Evolutionary conservation across 768 basidiomycete species (phyloP), one percentile per base, ranked within the genome.

Genomic region (Gelatoporia subvermispora): DNA sequence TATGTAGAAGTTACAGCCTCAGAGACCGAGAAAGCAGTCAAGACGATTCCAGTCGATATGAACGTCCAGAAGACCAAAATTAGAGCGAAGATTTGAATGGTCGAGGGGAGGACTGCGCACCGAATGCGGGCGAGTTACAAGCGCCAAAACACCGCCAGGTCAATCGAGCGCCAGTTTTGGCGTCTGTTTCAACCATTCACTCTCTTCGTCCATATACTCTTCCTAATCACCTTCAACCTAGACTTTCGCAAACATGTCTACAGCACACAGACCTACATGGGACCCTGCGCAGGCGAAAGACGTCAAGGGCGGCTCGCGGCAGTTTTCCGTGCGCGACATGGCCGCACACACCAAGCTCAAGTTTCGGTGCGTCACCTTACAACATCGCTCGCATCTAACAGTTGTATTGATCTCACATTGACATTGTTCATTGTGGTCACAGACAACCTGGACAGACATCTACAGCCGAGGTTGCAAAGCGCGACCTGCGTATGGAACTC

Each of bases 261-360:
- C 88, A 72, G 89, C 89, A 3, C 91, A 93, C 66, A 82, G 91
- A 70, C 91, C 91, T 59, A 94, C 91, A 81, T 98, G 94, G 94
- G 90, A 94, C 56, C 95, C 95, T 2, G 93, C 94, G 0, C 90
- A 94, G 68, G 95, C 90, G 28, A 82, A 83, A 59, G 92, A 96
- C 69, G 84, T 92, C 52, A 92, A 90, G 65, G 88, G 88, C 3
- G 92, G 91, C 49, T 93, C 93, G 44, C 82, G 91, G 50, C 92
- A 95, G 62, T 93, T 85, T 71, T 95, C 93, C 4, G 86, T 90
- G 61, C 81, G 89, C 53, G 93, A 96, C 65, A 88, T 97, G 80
- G 91, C 95, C 5, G 77, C 91, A 2, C 89, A 97, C 66, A 99
- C 95, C 1, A 95, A 96, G 68, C 86, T 99, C 58, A 99, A 99